Conservation (phyloP, 495 filamentous ascomycete species). For the Daldinia childiae region DNA sequence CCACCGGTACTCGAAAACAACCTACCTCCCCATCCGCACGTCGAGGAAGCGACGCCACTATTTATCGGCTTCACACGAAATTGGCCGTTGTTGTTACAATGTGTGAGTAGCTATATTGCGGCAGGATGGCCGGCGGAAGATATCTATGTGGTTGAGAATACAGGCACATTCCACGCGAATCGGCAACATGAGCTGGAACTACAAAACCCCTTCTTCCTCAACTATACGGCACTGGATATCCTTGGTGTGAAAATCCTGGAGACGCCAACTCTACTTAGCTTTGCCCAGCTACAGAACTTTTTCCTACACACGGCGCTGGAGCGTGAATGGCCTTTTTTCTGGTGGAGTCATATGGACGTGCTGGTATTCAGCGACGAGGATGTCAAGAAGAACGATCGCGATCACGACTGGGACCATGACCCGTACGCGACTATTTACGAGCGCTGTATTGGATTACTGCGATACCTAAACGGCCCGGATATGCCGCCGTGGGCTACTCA, state of each 20-base stretch:
- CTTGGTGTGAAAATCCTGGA: conserved; percentile 64
- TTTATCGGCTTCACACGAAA: conserved; percentile 69
- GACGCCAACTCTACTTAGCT: conserved; percentile 68
- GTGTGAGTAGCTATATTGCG: conserved; percentile 65
- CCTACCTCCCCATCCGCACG: conserved; percentile 50
- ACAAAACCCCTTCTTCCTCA: conserved; percentile 71
- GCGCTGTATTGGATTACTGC: conserved; percentile 47
- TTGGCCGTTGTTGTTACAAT: conserved; percentile 66
- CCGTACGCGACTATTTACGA: conserved; percentile 59
- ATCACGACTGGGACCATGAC: conserved; percentile 50
- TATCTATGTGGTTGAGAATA: conserved; percentile 71
- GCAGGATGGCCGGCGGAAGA: conserved; percentile 69
- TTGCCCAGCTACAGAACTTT: conserved; percentile 71
- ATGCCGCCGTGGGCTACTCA: conserved; percentile 56
- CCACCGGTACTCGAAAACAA: conserved; percentile 49
- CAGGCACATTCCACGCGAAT: conserved; percentile 67
- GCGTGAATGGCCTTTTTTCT: conserved; percentile 63
- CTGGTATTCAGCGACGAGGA: conserved; percentile 60
- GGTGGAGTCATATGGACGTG: conserved; percentile 70
- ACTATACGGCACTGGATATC: conserved; percentile 61
- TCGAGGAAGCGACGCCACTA: conserved; percentile 59
- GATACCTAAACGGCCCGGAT: conserved; percentile 43
- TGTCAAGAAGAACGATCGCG: conserved; percentile 52
- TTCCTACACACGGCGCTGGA: conserved; percentile 59
- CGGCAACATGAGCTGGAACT: conserved; percentile 55